phyloP scores from a whole-genome alignment of 768 basidiomycete species.

The Vararia minispora region DNA sequence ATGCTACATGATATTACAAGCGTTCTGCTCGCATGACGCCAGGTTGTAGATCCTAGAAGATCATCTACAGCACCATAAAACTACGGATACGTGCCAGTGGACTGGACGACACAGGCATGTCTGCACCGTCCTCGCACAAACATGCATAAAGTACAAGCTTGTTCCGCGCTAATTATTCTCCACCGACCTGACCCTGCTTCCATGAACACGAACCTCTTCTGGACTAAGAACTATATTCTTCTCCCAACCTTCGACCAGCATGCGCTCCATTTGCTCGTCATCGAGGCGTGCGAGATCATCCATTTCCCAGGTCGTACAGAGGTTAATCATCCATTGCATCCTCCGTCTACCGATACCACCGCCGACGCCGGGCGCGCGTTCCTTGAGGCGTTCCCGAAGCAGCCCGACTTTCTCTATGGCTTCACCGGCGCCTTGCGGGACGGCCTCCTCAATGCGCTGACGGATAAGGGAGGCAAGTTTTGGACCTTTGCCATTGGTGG shows the following conservation, averaged over 20 bases:
- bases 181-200: too few species aligned
- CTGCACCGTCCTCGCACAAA: too few species aligned
- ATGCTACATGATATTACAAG: too few species aligned
- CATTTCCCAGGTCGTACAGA: slow-evolving; percentile 81
- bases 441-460: slow-evolving; percentile 47
- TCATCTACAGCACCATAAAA: too few species aligned
- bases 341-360: slow-evolving; percentile 64
- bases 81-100: too few species aligned
- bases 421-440: slow-evolving; percentile 63
- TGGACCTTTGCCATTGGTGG: slow-evolving; percentile 89
- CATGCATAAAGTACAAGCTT: too few species aligned
- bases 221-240: slow-evolving; percentile 36
- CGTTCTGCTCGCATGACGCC: too few species aligned
- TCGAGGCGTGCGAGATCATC: slow-evolving; percentile 68
- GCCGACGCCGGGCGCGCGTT: slow-evolving; percentile 74
- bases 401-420: slow-evolving; percentile 74
- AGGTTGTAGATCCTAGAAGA: too few species aligned
- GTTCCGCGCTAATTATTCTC: too few species aligned
- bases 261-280: slow-evolving; percentile 44
- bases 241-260: slow-evolving; percentile 87
- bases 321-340: slow-evolving; percentile 87
- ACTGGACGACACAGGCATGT: too few species aligned
- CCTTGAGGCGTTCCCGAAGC: slow-evolving; percentile 60
- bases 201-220: slow-evolving; percentile 26
- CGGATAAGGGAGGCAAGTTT: slow-evolving; percentile 81